Evolutionary conservation across 345 rosid species (phyloP), one percentile per base, ranked within the genome.

Genomic region (Draba incana): DNA sequence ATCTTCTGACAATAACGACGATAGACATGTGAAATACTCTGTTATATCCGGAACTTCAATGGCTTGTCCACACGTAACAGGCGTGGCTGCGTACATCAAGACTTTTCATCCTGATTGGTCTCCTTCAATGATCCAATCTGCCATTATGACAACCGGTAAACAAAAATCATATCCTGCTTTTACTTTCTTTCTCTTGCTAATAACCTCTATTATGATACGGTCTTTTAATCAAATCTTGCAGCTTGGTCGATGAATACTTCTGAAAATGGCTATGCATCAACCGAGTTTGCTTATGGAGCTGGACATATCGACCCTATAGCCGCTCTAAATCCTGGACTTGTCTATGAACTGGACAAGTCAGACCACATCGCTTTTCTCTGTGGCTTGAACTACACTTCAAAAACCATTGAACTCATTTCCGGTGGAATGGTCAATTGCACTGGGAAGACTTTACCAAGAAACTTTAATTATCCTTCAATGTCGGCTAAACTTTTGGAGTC

Each of bases 121-220:
- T 53, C 82, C 87, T 39, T 64, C 90, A 0, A 55, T 79, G 9
- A 81, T 85, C 65, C 72, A 83, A 70, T 85, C 92, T 25, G 84
- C 94, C 9, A 62, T 86, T 31, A 81, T 84, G 89, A 86, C 89
- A 9, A 83, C 84, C 0, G 86, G 94, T 84, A 75, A 74, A 0
- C 55, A 16, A 39, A 57, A 27, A 2, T 24, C 39, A 35, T 8
- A 55, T 35, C 39, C 10, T 8, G 39, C 10, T 35, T 35, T 35
- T 47, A 58, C 23, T 33, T 51, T 9, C 64, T 72, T 35, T 71
- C 43, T 37, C 1, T 4, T 2, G 2, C 41, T 12, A 63, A 64
- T 47, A 39, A 24, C 37, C 9, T 41, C 39, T 35, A 10, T 72
- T 39, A 14, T 48, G 38, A 38, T 52, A 5, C 27, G 4, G 33